Conservation (phyloP, 148 eudicot genomes). For the Spergularia bocconei region DNA sequence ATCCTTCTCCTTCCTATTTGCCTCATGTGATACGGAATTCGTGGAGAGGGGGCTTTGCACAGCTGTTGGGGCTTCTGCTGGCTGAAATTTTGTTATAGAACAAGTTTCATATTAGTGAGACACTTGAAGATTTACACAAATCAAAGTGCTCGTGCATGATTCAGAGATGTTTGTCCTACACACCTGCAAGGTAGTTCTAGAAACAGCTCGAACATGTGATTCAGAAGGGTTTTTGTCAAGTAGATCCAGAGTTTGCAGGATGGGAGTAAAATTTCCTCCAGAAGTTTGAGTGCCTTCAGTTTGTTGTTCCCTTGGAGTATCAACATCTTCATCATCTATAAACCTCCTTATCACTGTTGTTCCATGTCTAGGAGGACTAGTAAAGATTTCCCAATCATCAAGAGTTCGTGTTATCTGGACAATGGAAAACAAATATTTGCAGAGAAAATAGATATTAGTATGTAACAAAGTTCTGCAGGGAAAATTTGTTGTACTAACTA, state of each 20-base stretch:
- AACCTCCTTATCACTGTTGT: background rate
- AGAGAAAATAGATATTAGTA: no score
- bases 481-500: no score
- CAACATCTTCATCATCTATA: background rate
- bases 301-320: background rate
- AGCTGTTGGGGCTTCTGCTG: background rate
- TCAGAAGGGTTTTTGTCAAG: background rate
- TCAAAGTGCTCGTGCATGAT: no score
- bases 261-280: background rate
- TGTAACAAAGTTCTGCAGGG: no score
- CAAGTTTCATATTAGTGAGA: background rate
- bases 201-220: background rate
- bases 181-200: background rate
- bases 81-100: background rate
- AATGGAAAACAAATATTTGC: background rate
- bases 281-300: background rate
- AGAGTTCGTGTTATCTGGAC: background rate
- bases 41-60: background rate
- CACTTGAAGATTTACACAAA: no score
- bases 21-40: background rate
- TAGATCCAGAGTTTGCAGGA: background rate
- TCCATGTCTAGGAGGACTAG: background rate
- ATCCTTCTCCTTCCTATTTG: background rate
- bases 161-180: background rate
- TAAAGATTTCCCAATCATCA: background rate